Evolutionary conservation across 306 rosid genomes (phyloP).

Genomic region (Vicia villosa): DNA sequence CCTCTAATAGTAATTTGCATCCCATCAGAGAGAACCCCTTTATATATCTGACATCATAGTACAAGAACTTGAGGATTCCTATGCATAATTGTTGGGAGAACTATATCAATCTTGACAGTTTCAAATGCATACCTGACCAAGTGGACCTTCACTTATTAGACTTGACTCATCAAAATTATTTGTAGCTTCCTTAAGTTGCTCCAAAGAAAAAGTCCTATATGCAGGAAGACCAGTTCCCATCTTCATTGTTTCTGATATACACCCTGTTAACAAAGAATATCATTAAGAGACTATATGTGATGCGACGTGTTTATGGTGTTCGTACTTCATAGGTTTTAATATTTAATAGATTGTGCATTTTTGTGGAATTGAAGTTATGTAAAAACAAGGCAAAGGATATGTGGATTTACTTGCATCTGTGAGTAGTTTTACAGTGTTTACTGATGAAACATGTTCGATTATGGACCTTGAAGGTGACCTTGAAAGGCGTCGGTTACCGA

Average conservation of each 20-base stretch:
- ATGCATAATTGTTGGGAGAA: neutral
- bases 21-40: conserved; percentile 83
- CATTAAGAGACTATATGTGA: neutral
- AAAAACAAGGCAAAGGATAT: conserved; percentile 36
- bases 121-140: conserved; percentile 62
- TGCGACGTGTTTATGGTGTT: neutral
- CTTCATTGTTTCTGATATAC: conserved; percentile 90
- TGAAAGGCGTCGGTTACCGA: conserved; percentile 10
- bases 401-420: conserved; percentile 81
- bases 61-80: conserved; percentile 8
- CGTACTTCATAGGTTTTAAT: neutral
- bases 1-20: conserved; percentile 65
- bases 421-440: conserved; percentile 78
- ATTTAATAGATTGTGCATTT: neutral
- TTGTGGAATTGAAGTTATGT: neutral
- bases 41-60: conserved; percentile 58
- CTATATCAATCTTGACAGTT: neutral
- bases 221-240: conserved; percentile 84
- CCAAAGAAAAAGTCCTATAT: conserved; percentile 82
- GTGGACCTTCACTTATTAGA: conserved; percentile 60
- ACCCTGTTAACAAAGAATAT: conserved; percentile 51
- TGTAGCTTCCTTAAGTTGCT: conserved; percentile 88
- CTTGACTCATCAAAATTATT: conserved; percentile 71
- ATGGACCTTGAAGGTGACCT: conserved; percentile 50
- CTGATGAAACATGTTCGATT: conserved; percentile 57